These are phyloP conservation scores for Chalara sp. DNA, from an alignment of 2,329 filamentous ascomycete genomes.

Conservation along the genomic window DNA sequence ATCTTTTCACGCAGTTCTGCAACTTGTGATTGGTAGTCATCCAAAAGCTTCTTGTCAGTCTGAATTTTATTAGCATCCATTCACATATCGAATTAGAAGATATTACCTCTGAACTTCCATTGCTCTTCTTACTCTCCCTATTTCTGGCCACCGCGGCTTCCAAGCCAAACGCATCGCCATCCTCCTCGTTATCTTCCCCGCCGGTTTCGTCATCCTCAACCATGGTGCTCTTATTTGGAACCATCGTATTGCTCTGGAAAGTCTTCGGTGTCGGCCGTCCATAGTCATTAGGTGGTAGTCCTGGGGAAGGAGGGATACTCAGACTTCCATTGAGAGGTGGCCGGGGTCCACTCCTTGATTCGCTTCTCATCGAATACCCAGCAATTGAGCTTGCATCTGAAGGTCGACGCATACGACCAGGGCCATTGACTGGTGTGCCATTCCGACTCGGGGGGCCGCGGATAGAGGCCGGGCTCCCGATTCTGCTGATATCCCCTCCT, in stretches of 20 bases:
- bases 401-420: conserved; percentile 35
- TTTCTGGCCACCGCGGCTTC: conserved; percentile 33
- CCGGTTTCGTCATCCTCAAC: conserved; percentile 82
- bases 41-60: conserved; percentile 64
- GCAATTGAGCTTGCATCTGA: conserved; percentile 54
- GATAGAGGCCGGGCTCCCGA: conserved; percentile 61
- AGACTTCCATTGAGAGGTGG: conserved; percentile 35
- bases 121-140: conserved; percentile 32
- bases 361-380: conserved; percentile 30
- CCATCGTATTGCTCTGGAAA: conserved; percentile 91
- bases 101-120: conserved; percentile 32
- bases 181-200: conserved; percentile 72
- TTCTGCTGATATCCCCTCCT: conserved; percentile 59
- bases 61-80: conserved; percentile 26
- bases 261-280: conserved; percentile 79
- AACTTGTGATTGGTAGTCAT: conserved; percentile 76
- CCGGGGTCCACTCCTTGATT: conserved; percentile 27
- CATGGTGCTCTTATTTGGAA: conserved; percentile 97
- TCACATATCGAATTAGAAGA: conserved; percentile 1
- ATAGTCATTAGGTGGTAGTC: conserved; percentile 54
- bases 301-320: conserved; percentile 53
- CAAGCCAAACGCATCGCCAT: conserved; percentile 60
- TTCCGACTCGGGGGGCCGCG: conserved; percentile 52
- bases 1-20: conserved; percentile 68
- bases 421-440: conserved; percentile 54